Evolutionary conservation across 2,329 filamentous ascomycete genomes (phyloP).

Genomic region (Cryphonectria nitschkei): DNA sequence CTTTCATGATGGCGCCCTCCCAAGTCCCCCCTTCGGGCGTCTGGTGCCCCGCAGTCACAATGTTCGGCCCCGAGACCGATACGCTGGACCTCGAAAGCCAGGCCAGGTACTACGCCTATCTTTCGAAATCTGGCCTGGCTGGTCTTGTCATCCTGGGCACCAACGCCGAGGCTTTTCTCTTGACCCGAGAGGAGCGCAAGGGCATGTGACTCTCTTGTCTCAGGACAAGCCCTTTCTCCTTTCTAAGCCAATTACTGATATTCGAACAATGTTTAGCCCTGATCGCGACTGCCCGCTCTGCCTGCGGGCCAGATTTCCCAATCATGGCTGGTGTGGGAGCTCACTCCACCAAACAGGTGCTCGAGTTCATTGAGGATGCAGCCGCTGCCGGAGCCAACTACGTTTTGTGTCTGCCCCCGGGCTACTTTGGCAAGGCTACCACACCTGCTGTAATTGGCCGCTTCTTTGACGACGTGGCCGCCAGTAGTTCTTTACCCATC

Average conservation of each 20-base stretch:
- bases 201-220: background rate
- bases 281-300: slow-evolving; percentile 57
- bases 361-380: slow-evolving; percentile 63
- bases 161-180: slow-evolving; percentile 41
- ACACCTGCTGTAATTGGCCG: slow-evolving; percentile 58
- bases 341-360: slow-evolving; percentile 66
- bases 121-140: slow-evolving; percentile 35
- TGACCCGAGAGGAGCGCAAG: slow-evolving; percentile 39
- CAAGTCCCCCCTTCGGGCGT: slow-evolving; percentile 37
- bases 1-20: slow-evolving; percentile 23
- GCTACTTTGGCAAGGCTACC: slow-evolving; percentile 68
- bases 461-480: slow-evolving; percentile 63
- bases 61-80: slow-evolving; percentile 39
- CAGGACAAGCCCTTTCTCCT: background rate
- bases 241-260: background rate
- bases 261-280: slow-evolving; percentile 39
- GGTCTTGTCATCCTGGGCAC: slow-evolving; percentile 41
- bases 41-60: slow-evolving; percentile 41
- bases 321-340: slow-evolving; percentile 67
- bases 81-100: slow-evolving; percentile 36
- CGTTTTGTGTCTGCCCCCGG: slow-evolving; percentile 63
- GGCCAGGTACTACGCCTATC: slow-evolving; percentile 37
- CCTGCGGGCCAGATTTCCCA: slow-evolving; percentile 57
- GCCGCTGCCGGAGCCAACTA: slow-evolving; percentile 64
- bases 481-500: slow-evolving; percentile 56